Evolutionary conservation across 768 basidiomycete species (phyloP), one percentile per base, ranked within the genome.

Genomic region (Clitopilus hobsonii): DNA sequence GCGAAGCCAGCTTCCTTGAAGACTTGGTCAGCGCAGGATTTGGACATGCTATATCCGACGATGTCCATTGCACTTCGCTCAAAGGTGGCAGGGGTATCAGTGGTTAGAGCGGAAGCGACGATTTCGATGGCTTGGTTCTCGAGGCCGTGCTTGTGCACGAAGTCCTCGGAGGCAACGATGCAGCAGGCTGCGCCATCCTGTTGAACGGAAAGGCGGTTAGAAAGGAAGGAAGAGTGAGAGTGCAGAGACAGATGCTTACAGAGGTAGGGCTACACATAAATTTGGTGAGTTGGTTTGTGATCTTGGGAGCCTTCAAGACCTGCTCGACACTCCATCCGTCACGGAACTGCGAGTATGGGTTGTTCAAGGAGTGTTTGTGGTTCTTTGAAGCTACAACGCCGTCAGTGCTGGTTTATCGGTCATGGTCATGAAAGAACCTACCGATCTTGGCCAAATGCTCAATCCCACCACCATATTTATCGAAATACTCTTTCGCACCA

Each of bases 81-180:
- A 57, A 88, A 91, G 2, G 89, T 80, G 13, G 68, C 67, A 1
- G 82, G 74, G 11, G 77, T 74, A 63, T 93, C 92, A 0, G 91
- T 94, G 30, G 75, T 71, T 29, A 92, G 71, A 2, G 76, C 78
- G 58, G 81, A 80, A 0, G 84, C 80, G 20, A 88, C 83, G 48
- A 94, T 84, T 64, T 94, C 91, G 57, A 92, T 90, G 14, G 90
- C 89, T 63, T 94, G 91, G 64, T 91, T 94, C 69, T 92, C 86
- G 7, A 93, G 81, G 11, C 75, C 71, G 60, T 91, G 84, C 0
- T 71, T 66, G 49, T 81, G 85, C 6, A 94, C 88, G 61, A 93
- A 93, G 29, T 78, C 80, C 63, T 92, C 90, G 0, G 88, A 89
- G 4, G 84, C 89, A 24, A 94, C 75, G 53, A 94, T 77, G 56